Base-by-base conservation (phyloP, 2,329 filamentous ascomycete species). In the Monilinia fructicola region DNA sequence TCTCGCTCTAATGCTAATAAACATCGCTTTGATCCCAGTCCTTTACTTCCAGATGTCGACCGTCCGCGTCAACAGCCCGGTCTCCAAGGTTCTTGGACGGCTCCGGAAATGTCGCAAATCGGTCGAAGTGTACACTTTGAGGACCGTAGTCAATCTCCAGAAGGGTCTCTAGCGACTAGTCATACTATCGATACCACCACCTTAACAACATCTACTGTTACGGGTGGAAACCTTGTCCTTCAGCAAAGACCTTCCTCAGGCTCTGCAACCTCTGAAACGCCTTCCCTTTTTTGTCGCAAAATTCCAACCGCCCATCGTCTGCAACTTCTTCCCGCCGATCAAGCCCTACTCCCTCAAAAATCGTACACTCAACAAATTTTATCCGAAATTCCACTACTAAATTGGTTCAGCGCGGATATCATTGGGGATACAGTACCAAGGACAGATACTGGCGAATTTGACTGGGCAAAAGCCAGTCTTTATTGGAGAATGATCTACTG, bases 361-460 rank as follows among this genome's bases (percentile, higher is more conserved):
- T 88, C 87, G 3, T 82, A 86, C 65, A 79, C 84, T 46, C 87
- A 91, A 77, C 84, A 87, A 62, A 75, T 91, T 26, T 78, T 90
- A 65, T 84, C 84, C 70, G 85, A 84, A 64, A 85, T 92, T 52
- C 90, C 90, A 2, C 82, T 92, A 68, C 78, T 92, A 68, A 85
- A 84, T 72, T 92, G 89, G 87, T 89, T 93, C 74, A 87, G 86
- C 55, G 87, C 81, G 7, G 79, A 83, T 73, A 87, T 93, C 77
- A 93, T 94, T 73, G 91, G 91, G 7, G 87, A 87, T 74, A 84
- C 90, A 75, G 87, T 94, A 50, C 91, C 91, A 10, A 83, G 89
- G 53, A 89, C 84, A 64, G 90, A 92, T 64, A 81, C 84, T 54
- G 91, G 91, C 67, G 87, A 87, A 53, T 93, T 97, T 72, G 93